Conservation (phyloP, 2,329 filamentous ascomycete species). For the Fusarium robinianum region DNA sequence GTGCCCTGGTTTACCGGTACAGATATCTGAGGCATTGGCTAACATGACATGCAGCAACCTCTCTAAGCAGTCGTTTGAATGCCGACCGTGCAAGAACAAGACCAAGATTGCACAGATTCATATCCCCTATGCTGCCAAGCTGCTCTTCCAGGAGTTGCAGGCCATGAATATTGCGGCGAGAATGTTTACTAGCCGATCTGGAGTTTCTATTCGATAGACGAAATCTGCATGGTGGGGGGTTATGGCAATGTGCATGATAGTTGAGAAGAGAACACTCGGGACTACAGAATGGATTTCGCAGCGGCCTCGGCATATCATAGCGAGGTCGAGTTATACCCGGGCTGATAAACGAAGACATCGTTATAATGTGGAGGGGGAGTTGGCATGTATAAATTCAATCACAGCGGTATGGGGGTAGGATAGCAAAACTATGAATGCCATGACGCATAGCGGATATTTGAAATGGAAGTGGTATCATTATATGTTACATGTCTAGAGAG, state of each 20-base stretch:
- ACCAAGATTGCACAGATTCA: slow-evolving; percentile 97
- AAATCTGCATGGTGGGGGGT: too few relatives aligned
- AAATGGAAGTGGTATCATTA: slow-evolving; percentile 14
- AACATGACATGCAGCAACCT: slow-evolving; percentile 68
- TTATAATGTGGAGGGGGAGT: slow-evolving; percentile 30
- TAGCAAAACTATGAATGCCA: slow-evolving; percentile 32
- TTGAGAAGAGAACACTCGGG: too few relatives aligned
- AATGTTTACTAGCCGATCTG: slow-evolving; percentile 90
- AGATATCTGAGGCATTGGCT: too few relatives aligned
- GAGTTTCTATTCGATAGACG: slow-evolving; percentile 68
- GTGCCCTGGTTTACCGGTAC: slow-evolving; percentile 47
- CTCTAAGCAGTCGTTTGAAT: slow-evolving; percentile 95
- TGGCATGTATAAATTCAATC: slow-evolving; percentile 28
- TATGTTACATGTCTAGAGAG: slow-evolving; percentile 13
- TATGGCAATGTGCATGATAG: too few relatives aligned
- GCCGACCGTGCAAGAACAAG: slow-evolving; percentile 98
- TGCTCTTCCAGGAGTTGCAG: slow-evolving; percentile 96
- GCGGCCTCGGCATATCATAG: too few relatives aligned
- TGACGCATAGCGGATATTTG: slow-evolving; percentile 21
- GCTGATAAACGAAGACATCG: slow-evolving; percentile 19
- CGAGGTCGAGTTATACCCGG: slow-evolving; percentile 6
- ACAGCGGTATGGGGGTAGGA: slow-evolving; percentile 25
- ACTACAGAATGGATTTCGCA: too few relatives aligned
- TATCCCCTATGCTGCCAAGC: slow-evolving; percentile 96
- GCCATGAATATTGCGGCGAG: slow-evolving; percentile 98